Conservation (phyloP, 2,329 filamentous ascomycete species). For the Colletotrichum sp. region DNA sequence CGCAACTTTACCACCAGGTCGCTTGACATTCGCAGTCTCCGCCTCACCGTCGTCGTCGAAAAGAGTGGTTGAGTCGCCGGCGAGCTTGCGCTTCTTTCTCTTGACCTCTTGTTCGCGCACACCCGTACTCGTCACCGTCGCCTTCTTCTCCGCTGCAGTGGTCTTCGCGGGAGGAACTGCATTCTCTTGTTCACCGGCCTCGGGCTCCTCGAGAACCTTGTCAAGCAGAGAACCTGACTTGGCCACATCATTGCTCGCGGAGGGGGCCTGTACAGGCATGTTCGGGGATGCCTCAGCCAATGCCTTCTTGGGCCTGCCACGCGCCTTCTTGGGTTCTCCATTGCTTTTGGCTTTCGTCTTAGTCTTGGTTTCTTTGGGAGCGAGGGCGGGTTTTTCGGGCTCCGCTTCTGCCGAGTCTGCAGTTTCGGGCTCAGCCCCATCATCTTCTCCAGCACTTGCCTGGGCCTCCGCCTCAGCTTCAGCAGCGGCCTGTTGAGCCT, state of each 20-base stretch:
- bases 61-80: constrained; percentile 66
- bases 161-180: constrained; percentile 32
- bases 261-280: constrained; percentile 31
- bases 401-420: not conserved
- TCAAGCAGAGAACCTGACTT: constrained; percentile 41
- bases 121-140: constrained; percentile 28
- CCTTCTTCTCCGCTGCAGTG: constrained; percentile 10
- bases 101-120: constrained; percentile 46
- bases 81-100: constrained; percentile 77
- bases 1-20: constrained; percentile 36
- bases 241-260: constrained; percentile 26
- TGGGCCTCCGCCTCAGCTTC: constrained; percentile 5
- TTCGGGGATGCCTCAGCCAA: constrained; percentile 52
- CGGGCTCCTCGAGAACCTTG: constrained; percentile 44
- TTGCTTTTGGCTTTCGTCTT: constrained; percentile 25
- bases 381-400: constrained; percentile 13
- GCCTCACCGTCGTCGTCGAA: constrained; percentile 69
- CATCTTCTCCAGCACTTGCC: not conserved
- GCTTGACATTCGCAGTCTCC: constrained; percentile 25
- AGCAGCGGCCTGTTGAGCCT: not conserved
- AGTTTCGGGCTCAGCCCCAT: not conserved
- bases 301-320: constrained; percentile 52
- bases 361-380: constrained; percentile 23
- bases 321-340: constrained; percentile 35
- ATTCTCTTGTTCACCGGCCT: constrained; percentile 27